These are phyloP conservation scores for Fusarium kyushuense DNA, from an alignment of 2,329 filamentous ascomycete species.

Conservation along the genomic window DNA sequence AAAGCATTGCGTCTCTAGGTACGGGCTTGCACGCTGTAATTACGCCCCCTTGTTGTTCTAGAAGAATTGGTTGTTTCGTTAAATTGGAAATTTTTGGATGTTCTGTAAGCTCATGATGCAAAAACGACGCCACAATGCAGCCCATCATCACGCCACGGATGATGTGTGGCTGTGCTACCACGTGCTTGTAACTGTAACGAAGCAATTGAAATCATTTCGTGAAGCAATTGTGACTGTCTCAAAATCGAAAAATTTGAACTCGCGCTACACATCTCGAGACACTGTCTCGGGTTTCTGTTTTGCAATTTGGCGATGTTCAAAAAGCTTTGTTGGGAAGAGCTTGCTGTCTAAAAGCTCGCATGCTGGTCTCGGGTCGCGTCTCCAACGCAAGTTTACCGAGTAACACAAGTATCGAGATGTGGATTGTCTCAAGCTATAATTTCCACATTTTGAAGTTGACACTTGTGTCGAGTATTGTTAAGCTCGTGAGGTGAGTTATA, in stretches of 20 bases:
- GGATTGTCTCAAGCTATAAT: conserved; percentile 31
- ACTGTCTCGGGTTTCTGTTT: conserved; percentile 5
- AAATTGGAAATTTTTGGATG: conserved; percentile 31
- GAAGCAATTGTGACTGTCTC: neutral
- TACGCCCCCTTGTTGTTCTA: conserved; percentile 18
- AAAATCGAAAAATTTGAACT: neutral
- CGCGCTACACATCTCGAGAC: conserved; percentile 9
- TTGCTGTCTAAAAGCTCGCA: conserved; percentile 3
- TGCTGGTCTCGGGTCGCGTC: conserved; percentile 24
- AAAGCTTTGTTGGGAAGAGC: neutral
- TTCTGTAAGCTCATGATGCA: conserved; percentile 39
- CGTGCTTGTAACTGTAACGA: conserved; percentile 13
- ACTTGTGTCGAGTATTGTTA: neutral
- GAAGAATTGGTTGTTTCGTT: conserved; percentile 9
- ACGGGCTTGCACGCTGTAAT: conserved; percentile 8
- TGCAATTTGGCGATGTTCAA: neutral
- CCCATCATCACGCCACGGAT: neutral
- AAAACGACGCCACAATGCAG: conserved; percentile 41
- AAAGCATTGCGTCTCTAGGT: conserved; percentile 24
- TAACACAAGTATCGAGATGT: conserved; percentile 16
- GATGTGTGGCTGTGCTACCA: conserved; percentile 19
- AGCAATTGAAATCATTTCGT: neutral
- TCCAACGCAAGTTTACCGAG: conserved; percentile 9
- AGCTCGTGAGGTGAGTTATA: neutral
- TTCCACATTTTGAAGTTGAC: conserved; percentile 1